Conservation (phyloP, 2,329 filamentous ascomycete genomes). For the Ophiostoma angusticollis region DNA sequence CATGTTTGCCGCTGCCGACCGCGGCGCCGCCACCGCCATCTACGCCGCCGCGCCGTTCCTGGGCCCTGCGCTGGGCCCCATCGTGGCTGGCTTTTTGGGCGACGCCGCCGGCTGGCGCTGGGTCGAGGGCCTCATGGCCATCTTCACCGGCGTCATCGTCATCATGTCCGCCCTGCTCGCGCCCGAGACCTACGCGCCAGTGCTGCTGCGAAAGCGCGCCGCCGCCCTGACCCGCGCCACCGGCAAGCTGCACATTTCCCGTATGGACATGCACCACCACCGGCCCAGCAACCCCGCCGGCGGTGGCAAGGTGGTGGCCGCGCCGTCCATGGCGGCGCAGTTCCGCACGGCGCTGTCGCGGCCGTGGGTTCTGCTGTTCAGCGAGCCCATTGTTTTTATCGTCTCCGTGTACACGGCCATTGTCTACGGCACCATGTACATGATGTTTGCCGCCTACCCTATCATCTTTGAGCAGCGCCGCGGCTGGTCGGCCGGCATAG, state of each 20-base stretch:
- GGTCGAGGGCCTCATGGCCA: slow-evolving; percentile 53
- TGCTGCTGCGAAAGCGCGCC: slow-evolving; percentile 42
- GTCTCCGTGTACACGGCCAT: slow-evolving; percentile 55
- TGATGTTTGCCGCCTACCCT: slow-evolving; percentile 48
- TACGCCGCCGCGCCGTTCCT: slow-evolving; percentile 56
- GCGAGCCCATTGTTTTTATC: slow-evolving; percentile 56
- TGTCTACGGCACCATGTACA: slow-evolving; percentile 44
- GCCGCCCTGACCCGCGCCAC: slow-evolving; percentile 36
- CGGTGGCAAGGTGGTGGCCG: slow-evolving; percentile 13
- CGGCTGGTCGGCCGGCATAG: slow-evolving; percentile 45
- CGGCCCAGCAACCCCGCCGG: neutral
- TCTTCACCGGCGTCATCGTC: slow-evolving; percentile 50
- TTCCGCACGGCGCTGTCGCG: slow-evolving; percentile 47
- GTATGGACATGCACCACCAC: slow-evolving; percentile 16
- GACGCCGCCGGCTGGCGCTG: slow-evolving; percentile 55
- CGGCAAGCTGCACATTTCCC: slow-evolving; percentile 41
- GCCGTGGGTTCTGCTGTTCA: slow-evolving; percentile 57
- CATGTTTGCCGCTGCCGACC: slow-evolving; percentile 39
- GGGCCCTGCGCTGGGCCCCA: slow-evolving; percentile 50
- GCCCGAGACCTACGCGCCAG: slow-evolving; percentile 49
- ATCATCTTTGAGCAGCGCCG: slow-evolving; percentile 52
- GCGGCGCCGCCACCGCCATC: slow-evolving; percentile 46
- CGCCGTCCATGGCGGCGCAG: slow-evolving; percentile 31
- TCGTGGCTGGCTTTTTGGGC: slow-evolving; percentile 54
- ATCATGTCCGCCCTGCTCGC: slow-evolving; percentile 37